Percentiles rank a stretch among this genome's conserved stretches.
Evolutionary conservation across 768 basidiomycete species (phyloP).

Genomic region (Tephrocybe rancida): DNA sequence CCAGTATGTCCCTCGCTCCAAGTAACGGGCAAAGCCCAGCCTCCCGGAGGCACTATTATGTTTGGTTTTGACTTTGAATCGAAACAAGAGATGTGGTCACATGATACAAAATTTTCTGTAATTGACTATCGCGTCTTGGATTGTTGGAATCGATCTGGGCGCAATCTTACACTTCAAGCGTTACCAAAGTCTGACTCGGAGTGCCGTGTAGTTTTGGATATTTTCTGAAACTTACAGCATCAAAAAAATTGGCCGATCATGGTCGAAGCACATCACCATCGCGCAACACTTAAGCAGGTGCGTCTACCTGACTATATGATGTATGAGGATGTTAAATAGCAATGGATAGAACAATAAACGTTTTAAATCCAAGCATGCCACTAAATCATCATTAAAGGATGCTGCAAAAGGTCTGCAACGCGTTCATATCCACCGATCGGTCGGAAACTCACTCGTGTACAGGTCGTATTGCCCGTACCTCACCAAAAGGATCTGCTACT

Average conservation of each 20-base stretch:
- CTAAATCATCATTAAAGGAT: constrained; percentile 83
- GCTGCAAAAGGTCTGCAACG: constrained; percentile 70
- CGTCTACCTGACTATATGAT: constrained; percentile 18
- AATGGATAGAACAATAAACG: constrained; percentile 76
- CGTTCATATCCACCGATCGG: neutral
- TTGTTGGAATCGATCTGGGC: constrained; percentile 3
- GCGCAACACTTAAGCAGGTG: constrained; percentile 87
- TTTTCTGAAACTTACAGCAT: neutral
- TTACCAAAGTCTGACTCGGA: neutral
- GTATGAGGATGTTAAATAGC: constrained; percentile 1
- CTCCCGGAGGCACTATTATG: neutral
- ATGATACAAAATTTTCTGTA: constrained; percentile 15
- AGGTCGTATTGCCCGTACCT: constrained; percentile 63
- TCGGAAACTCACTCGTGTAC: neutral
- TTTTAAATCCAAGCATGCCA: constrained; percentile 90
- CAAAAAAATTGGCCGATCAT: constrained; percentile 23
- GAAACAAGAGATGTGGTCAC: constrained; percentile 10
- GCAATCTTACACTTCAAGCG: neutral
- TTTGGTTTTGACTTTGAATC: neutral
- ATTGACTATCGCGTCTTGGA: constrained; percentile 3
- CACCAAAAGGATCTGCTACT: constrained; percentile 51
- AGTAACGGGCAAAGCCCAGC: no score
- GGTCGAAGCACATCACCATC: constrained; percentile 62
- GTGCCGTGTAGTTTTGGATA: neutral
- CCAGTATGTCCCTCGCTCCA: no score